Evolutionary conservation across 345 rosid genomes (phyloP), one percentile per base, ranked within the genome.

Genomic region (Pelargonium nanum): DNA sequence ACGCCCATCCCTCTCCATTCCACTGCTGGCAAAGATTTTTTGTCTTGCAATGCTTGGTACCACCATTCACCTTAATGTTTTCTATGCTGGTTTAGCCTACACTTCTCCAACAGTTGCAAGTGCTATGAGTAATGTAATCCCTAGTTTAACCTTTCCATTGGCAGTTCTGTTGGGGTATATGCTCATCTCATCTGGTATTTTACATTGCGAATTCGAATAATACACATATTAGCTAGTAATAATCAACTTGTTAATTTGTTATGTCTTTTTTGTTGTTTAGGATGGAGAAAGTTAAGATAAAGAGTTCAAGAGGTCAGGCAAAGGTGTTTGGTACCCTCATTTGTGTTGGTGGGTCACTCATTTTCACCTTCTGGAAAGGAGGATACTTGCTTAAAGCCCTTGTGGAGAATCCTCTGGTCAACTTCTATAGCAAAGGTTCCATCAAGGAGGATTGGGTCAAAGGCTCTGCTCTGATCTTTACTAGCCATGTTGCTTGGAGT

Each of bases 311-410:
- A 4, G 72, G 85, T 20, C 25, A 30, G 68, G 77, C 79, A 1
- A 83, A 78, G 65, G 67, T 74, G 16, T 1, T 69, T 0, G 85
- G 82, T 10, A 67, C 77, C 0, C 9, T 68, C 4, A 52, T 72
- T 4, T 75, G 80, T 69, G 12, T 80, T 2, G 65, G 59, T 13
- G 75, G 85, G 0, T 78, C 83, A 20, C 76, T 83, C 28, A 30
- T 68, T 12, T 80, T 80, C 58, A 78, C 78, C 53, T 74, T 80
- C 56, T 80, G 88, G 79, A 83, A 71, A 66, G 81, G 73, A 53
- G 75, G 72, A n/a, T 72, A 57, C 32, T 53, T 76, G 13, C 62
- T 59, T 26, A 68, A 69, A 63, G 61, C 80, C 72, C 54, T 70
- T 56, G 65, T 45, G 55, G 22, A 70, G 12, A 65, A 59, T 59